Conservation (phyloP, 495 filamentous ascomycete genomes). For the Trichoderma orchidacearum region DNA sequence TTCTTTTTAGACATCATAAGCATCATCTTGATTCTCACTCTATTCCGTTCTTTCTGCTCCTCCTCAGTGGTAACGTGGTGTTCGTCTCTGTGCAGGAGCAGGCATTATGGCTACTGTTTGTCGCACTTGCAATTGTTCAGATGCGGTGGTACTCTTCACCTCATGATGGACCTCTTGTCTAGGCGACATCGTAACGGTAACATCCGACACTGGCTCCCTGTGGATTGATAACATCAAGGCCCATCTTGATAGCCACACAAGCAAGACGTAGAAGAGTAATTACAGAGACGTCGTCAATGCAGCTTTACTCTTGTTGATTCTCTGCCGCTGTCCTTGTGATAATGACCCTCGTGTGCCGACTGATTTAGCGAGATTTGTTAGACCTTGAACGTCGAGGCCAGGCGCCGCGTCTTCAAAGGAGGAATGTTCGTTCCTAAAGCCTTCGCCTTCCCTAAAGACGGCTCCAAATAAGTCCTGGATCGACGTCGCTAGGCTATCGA, state of each 20-base stretch:
- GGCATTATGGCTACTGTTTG: too few relatives aligned
- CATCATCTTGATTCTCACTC: too few relatives aligned
- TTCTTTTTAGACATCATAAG: too few relatives aligned
- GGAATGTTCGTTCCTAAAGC: constrained; percentile 29
- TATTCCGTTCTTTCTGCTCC: too few relatives aligned
- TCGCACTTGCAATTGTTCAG: too few relatives aligned
- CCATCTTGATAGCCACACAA: not conserved
- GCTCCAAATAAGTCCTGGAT: constrained; percentile 49
- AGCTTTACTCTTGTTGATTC: not conserved
- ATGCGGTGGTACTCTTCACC: too few relatives aligned
- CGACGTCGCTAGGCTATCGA: constrained; percentile 59
- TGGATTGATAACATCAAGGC: too few relatives aligned
- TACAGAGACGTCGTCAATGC: not conserved
- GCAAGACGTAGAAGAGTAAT: not conserved
- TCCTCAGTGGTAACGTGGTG: too few relatives aligned
- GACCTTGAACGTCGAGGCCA: not conserved
- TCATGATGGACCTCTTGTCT: too few relatives aligned
- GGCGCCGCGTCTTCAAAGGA: not conserved
- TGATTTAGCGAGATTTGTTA: not conserved
- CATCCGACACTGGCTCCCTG: too few relatives aligned
- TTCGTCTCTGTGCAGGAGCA: too few relatives aligned
- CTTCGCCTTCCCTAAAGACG: constrained; percentile 59
- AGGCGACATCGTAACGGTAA: too few relatives aligned
- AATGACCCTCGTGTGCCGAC: not conserved
- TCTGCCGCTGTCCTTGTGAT: not conserved